Conservation (phyloP, 306 rosid genomes). For the Ceratonia siliqua region DNA sequence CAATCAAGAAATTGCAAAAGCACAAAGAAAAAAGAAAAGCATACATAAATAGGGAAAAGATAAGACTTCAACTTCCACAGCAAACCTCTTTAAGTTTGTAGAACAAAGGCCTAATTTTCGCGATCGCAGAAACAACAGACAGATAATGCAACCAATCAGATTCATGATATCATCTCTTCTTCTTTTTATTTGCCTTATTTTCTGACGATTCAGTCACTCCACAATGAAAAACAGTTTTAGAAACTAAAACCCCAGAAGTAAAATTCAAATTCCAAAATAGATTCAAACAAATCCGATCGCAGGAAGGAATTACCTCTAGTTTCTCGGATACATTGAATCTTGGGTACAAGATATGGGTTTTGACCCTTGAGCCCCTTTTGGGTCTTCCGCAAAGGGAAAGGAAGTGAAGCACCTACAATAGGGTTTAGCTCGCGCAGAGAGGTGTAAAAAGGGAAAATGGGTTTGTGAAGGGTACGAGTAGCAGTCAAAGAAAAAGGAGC, state of each 20-base stretch:
- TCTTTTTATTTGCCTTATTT: background rate
- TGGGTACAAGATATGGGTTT: slow-evolving; percentile 32
- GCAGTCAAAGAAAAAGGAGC: slow-evolving; percentile 32
- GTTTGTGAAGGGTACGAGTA: slow-evolving; percentile 11
- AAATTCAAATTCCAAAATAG: background rate
- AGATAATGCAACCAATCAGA: background rate
- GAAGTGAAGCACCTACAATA: slow-evolving; percentile 18
- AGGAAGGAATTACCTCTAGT: slow-evolving; percentile 39
- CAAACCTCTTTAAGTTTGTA: too few species aligned
- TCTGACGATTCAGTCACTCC: background rate
- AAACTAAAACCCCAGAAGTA: background rate
- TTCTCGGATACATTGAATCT: slow-evolving; percentile 42
- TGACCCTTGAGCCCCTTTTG: slow-evolving; percentile 19
- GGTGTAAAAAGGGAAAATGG: background rate
- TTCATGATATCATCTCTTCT: background rate
- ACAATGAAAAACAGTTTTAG: background rate
- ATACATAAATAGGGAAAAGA: background rate
- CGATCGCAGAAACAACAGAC: background rate
- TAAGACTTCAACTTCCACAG: background rate
- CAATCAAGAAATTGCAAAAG: background rate
- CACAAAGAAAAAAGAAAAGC: background rate
- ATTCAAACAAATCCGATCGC: background rate
- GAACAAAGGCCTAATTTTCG: background rate
- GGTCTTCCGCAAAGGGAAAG: slow-evolving; percentile 28
- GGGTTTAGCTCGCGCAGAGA: slow-evolving; percentile 13